Evolutionary conservation across 495 filamentous ascomycete genomes (phyloP), one percentile per base, ranked within the genome.

Genomic region (Aspergillus nidulans): DNA sequence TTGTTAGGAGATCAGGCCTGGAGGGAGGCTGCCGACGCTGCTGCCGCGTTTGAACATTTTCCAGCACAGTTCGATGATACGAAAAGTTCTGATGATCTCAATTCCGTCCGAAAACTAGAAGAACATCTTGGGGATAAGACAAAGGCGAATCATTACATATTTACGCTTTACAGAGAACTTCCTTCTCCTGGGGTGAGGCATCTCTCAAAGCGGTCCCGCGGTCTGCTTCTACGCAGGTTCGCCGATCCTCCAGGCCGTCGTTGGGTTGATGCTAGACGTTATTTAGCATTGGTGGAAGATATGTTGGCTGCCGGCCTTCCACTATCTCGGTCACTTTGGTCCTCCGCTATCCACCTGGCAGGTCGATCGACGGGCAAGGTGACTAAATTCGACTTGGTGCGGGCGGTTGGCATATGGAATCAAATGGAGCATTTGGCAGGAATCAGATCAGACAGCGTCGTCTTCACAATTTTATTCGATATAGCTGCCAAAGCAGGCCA

Each of bases 391-490:
- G 87, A 96, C 54, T 73, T 91, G 7, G 78, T 88, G 52, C 72
- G 81, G 20, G 87, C 90, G 1, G 80, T 97, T 16, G 77, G 85
- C 28, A 69, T 94, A n/a, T 97, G 91, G 90, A 82, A 83, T 52
- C 82, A 90, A 59, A 96, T 96, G 87, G 94, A 97, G 68, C 70
- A 79, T 24, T 68, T 82, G n/a, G 83, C 83, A 16, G 78, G 81
- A 5, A 67, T 91, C n/a, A 62, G 72, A 56, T 79, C 75, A 28
- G 87, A 83, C 58, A 74, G 80, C 28, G 85, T 88, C 10, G 92
- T 92, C 2, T 96, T 97, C 74, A 92, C 89, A 67, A 87, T 95
- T 50, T 81, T 98, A 25, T 96, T 96, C 58, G 89, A 96, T 63
- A 80, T 89, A 15, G 91, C 92, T 26, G 82, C 88, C 42, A 95